phyloP scores from a whole-genome alignment of 176 grass and related monocot species.

The Rhynchospora breviuscula region DNA sequence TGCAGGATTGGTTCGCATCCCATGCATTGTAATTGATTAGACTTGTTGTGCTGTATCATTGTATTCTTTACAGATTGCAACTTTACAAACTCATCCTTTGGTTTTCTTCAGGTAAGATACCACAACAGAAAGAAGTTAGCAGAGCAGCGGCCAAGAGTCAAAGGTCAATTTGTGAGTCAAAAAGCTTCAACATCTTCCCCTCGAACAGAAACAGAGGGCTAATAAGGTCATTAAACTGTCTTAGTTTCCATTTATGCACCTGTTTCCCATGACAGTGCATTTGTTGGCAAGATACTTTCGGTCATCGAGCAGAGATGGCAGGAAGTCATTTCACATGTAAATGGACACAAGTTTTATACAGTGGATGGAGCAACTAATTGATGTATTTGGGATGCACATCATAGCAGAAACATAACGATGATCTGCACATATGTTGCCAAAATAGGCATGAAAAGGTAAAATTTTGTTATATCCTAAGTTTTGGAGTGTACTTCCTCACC shows the following conservation, averaged over 20 bases:
- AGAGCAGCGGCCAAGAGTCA: slow-evolving; percentile 77
- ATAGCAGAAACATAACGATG: not conserved
- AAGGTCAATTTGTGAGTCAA: slow-evolving; percentile 95
- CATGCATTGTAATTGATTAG: not conserved
- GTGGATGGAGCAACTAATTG: not conserved
- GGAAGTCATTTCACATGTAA: not conserved
- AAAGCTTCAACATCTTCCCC: slow-evolving; percentile 35
- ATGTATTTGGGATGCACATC: not conserved
- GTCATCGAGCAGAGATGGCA: not conserved
- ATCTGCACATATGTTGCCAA: not conserved
- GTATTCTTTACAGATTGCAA: not conserved
- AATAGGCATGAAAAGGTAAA: not conserved
- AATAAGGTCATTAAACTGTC: slow-evolving; percentile 17
- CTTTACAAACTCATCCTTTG: not conserved
- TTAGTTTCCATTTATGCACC: slow-evolving; percentile 24
- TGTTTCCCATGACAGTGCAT: slow-evolving; percentile 12
- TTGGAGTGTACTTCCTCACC: not conserved
- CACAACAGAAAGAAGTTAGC: slow-evolving; percentile 91
- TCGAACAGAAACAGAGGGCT: slow-evolving; percentile 46
- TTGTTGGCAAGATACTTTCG: not conserved
- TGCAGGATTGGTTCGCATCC: no score
- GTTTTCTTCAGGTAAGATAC: slow-evolving; percentile 73
- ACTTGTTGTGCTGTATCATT: no score
- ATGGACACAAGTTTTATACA: not conserved
- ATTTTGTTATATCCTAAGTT: not conserved